Evolutionary conservation across 2,329 filamentous ascomycete genomes (phyloP).

Genomic region (Pseudogymnoascus sp.): DNA sequence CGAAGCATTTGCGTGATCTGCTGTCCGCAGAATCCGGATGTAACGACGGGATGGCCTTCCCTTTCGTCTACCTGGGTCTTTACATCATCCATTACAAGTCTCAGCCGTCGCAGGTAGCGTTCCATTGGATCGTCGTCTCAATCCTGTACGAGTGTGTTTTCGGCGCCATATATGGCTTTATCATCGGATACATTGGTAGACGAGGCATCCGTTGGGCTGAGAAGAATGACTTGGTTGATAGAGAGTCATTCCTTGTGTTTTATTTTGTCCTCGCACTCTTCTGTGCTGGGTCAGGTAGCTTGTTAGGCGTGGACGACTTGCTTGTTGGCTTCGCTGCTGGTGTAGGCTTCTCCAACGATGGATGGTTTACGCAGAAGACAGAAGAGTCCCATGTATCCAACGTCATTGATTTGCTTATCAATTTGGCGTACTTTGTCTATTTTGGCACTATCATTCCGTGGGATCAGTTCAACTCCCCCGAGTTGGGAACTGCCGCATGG

Average conservation of each 20-base stretch:
- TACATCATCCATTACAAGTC: conserved; percentile 81
- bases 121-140: conserved; percentile 82
- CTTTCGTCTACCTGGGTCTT: conserved; percentile 86
- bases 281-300: conserved; percentile 85
- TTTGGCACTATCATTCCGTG: conserved; percentile 96
- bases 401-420: conserved; percentile 95
- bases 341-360: conserved; percentile 98
- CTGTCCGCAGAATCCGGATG: conserved; percentile 95
- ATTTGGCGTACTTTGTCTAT: conserved; percentile 96
- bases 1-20: conserved; percentile 92
- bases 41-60: conserved; percentile 99
- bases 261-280: conserved; percentile 97
- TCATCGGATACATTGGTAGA: conserved; percentile 80
- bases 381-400: conserved; percentile 98
- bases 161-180: conserved; percentile 79
- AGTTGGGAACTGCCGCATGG: conserved; percentile 75
- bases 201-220: conserved; percentile 87
- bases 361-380: conserved; percentile 97
- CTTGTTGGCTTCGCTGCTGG: conserved; percentile 91
- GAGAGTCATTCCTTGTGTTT: conserved; percentile 96
- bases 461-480: conserved; percentile 74
- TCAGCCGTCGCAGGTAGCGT: conserved; percentile 58
- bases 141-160: conserved; percentile 95
- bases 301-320: conserved; percentile 86
- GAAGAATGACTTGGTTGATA: conserved; percentile 75